phyloP scores from a whole-genome alignment of 148 eudicot genomes.

The Heliosperma pusillum region DNA sequence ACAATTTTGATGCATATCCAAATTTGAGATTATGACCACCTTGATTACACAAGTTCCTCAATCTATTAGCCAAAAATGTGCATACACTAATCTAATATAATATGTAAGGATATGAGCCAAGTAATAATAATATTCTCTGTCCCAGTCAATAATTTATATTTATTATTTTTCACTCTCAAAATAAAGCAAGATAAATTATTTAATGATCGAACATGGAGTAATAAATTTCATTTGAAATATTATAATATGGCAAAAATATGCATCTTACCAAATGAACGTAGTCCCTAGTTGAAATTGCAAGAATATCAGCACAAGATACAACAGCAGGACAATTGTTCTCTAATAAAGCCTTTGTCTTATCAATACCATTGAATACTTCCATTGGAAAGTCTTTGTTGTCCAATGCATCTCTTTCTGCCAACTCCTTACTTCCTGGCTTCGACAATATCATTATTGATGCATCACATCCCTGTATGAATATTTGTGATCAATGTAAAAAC shows the following conservation, averaged over 20 bases:
- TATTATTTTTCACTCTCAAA: too few species aligned
- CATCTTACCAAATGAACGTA: slow-evolving; percentile 67
- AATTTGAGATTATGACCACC: too few species aligned
- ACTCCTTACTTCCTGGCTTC: slow-evolving; percentile 52
- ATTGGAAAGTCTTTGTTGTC: slow-evolving; percentile 64
- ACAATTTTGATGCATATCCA: too few species aligned
- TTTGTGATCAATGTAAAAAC: neutral
- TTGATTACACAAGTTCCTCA: too few species aligned
- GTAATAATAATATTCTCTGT: too few species aligned
- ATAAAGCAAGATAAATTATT: too few species aligned
- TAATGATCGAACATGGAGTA: too few species aligned
- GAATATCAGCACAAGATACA: slow-evolving; percentile 88
- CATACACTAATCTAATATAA: too few species aligned
- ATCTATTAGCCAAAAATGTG: too few species aligned
- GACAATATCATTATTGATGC: slow-evolving; percentile 65
- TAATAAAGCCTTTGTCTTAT: slow-evolving; percentile 61
- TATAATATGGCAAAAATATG: neutral
- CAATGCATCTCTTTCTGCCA: slow-evolving; percentile 67
- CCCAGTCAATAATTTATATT: too few species aligned
- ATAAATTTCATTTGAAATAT: too few species aligned
- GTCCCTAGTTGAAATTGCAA: slow-evolving; percentile 77
- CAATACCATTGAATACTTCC: slow-evolving; percentile 65
- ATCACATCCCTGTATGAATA: slow-evolving; percentile 67
- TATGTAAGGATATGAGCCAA: too few species aligned
- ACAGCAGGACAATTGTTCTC: slow-evolving; percentile 86